Base-by-base conservation (phyloP, 176 grass and related monocot genomes). In the Areca catechu region DNA sequence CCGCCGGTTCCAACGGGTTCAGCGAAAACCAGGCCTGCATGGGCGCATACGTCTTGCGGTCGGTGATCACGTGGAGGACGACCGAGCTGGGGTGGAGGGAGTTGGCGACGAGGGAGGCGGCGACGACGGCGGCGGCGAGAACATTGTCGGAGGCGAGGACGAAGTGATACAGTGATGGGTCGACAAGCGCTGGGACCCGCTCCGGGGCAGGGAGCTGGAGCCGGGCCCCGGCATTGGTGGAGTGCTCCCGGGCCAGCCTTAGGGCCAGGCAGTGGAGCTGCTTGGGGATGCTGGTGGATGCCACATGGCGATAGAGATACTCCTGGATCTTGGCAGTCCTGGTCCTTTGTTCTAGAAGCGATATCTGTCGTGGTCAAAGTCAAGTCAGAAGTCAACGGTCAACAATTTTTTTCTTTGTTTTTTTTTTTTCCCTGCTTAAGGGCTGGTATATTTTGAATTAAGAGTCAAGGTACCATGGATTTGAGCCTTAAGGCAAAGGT, bases 251-350 rank as follows among this genome's bases (percentile, higher is more conserved):
- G 25, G 51, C 65, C 27, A 67, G 65, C 10, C 50, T 51, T 1
- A 67, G 65, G 19, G 51, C 51, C 51, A 67, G 10, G 27, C 65
- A 67, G 1, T 67, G 52, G 18, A 67, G 51, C 25, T 51, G 51
- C 51, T 67, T 67, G 27, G 65, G 65, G 65, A 67, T 47, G 25
- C 65, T 67, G 51, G 50, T 56, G 1, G 65, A 67, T 51, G 65
- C 65, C 25, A 67, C 65, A n/a, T 67, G 65, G 65, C 65, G 65
- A 51, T 67, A 67, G 4, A 67, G 51, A 27, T 67, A 67, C 65
- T 67, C 65, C 65, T 55, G 51, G 24, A 67, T 67, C 51, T 67
- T 67, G 27, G 51, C 65, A 17, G 54, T 51, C 24, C 65, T 19
- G 4, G 65, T 67, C 65, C 20, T 55, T 5, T 67, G 51, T 9